Evolutionary conservation across 2,329 filamentous ascomycete genomes (phyloP), one percentile per base, ranked within the genome.

Genomic region (Aspergillus sp.): DNA sequence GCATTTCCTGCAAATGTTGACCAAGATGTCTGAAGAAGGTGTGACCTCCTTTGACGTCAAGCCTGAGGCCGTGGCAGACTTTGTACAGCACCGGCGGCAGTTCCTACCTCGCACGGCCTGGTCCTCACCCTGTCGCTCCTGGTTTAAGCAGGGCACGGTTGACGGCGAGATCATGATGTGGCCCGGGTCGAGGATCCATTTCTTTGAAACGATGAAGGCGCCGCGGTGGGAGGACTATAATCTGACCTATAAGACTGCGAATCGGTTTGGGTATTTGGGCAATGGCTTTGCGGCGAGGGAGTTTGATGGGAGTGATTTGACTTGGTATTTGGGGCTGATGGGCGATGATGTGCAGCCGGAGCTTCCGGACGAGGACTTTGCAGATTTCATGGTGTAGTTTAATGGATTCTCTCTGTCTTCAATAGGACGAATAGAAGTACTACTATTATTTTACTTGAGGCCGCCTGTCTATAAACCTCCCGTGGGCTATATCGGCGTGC

Each of bases 211-310:
- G 5, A 56, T 71, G 55, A 57, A 64, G 27, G 40, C 53, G 8
- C 63, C 63, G 3, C 62, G 66, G 20, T 71, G 56, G 53, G 68
- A 70, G 51, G 67, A 70, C 24, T 70, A 62, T 37, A 48, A 64
- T 13, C 46, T 67, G n/a, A 46, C 42, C 13, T 68, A 67, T 44
- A 54, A 48, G 3, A 53, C 57, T 4, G 20, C 37, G 5, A 66
- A 67, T 44, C 51, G 55, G 11, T 66, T 63, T 56, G 55, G 57
- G 1, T 68, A 58, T 48, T 37, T 68, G 15, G 64, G 64, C 0
- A 62, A 64, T 27, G 64, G 66, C 3, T 64, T 66, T 33, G 53
- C 58, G 2, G 54, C 42, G 11, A 50, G 60, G 6, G 63, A 67
- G 33, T 65, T 55, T 20, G 66, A 66, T 54, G 61, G 56, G 11